These are phyloP conservation scores for Tripterygium wilfordii DNA, from an alignment of 177 flowering plant genomes.

Conservation along the genomic window DNA sequence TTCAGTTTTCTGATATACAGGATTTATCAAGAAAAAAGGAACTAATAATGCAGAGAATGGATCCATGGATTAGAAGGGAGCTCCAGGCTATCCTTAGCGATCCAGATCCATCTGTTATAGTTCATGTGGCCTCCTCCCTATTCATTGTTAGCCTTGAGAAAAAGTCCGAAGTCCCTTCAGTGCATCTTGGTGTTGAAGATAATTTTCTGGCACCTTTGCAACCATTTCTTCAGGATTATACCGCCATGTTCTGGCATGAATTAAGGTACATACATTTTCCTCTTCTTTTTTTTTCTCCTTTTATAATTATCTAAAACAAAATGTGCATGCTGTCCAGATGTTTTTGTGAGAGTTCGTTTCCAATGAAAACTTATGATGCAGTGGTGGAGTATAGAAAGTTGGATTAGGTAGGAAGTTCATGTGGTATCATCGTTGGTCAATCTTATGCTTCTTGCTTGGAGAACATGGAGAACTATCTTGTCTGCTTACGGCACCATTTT, in stretches of 20 bases:
- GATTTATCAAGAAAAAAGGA: constrained; percentile 24
- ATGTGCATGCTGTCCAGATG: constrained; percentile 32
- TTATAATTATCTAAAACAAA: too few relatives aligned
- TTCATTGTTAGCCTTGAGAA: constrained; percentile 34
- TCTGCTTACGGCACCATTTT: too few relatives aligned
- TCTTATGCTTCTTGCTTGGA: too few relatives aligned
- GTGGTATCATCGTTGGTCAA: too few relatives aligned
- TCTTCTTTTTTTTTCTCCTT: background rate
- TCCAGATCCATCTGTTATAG: constrained; percentile 62
- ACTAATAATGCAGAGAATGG: constrained; percentile 37
- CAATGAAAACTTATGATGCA: constrained; percentile 56
- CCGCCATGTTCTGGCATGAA: constrained; percentile 76
- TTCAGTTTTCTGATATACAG: constrained; percentile 32
- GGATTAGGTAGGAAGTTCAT: constrained; percentile 3
- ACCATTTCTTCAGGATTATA: constrained; percentile 43
- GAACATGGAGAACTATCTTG: too few relatives aligned
- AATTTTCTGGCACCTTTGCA: constrained; percentile 36
- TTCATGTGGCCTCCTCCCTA: constrained; percentile 58
- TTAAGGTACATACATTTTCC: constrained; percentile 34
- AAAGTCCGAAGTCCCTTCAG: constrained; percentile 12
- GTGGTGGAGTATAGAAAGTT: constrained; percentile 45
- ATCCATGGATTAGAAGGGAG: constrained; percentile 83
- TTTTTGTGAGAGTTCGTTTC: constrained; percentile 56
- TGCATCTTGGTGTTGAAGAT: constrained; percentile 10
- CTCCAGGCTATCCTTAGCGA: constrained; percentile 65